Conservation (phyloP, 2,329 filamentous ascomycete genomes). For the Nigrospora oryzae region DNA sequence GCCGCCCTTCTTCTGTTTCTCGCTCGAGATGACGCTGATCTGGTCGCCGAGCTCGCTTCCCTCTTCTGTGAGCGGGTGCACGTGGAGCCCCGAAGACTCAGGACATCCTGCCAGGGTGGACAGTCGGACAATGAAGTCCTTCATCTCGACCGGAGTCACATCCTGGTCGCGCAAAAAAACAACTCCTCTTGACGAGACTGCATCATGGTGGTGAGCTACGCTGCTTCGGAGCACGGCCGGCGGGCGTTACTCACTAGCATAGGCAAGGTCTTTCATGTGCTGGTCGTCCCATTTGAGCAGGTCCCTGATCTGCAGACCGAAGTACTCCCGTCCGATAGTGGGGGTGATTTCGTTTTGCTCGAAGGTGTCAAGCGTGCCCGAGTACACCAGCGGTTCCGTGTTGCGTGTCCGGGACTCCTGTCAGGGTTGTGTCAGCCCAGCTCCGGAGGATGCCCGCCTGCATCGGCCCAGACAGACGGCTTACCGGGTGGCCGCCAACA, state of each 20-base stretch:
- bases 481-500: slow-evolving; percentile 13
- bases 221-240: background rate
- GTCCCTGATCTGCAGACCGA: slow-evolving; percentile 22
- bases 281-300: slow-evolving; percentile 10
- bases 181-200: slow-evolving; percentile 38
- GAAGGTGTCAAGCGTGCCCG: slow-evolving; percentile 30
- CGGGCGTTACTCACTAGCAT: slow-evolving; percentile 12
- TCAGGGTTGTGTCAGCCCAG: background rate
- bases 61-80: slow-evolving; percentile 45
- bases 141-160: slow-evolving; percentile 33
- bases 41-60: slow-evolving; percentile 44
- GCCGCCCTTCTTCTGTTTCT: slow-evolving; percentile 45
- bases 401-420: slow-evolving; percentile 11
- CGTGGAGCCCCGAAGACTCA: slow-evolving; percentile 39
- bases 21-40: slow-evolving; percentile 46
- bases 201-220: slow-evolving; percentile 2
- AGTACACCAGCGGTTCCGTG: slow-evolving; percentile 26
- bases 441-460: no score
- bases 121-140: slow-evolving; percentile 33
- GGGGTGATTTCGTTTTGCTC: slow-evolving; percentile 24
- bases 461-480: background rate
- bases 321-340: slow-evolving; percentile 23
- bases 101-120: slow-evolving; percentile 36
- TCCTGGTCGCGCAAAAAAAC: slow-evolving; percentile 42
- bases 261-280: slow-evolving; percentile 13